Evolutionary conservation across 768 basidiomycete species (phyloP).

Genomic region (Lentinula raphanica): DNA sequence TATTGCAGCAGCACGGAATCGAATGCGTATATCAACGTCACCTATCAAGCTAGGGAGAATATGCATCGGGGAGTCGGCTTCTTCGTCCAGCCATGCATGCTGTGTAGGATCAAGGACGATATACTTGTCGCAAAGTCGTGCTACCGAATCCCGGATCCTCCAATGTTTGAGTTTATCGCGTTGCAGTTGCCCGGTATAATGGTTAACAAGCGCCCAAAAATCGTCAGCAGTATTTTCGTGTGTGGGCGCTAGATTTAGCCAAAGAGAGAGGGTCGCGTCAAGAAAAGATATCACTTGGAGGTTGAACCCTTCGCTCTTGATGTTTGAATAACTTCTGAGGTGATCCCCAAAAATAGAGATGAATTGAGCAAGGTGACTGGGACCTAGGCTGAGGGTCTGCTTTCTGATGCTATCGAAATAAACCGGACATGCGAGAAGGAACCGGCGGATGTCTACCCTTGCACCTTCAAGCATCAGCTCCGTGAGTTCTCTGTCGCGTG

Average conservation of each 20-base stretch:
- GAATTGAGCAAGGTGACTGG: slow-evolving; percentile 46
- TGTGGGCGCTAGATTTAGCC: slow-evolving; percentile 31
- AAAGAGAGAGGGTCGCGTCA: slow-evolving; percentile 57
- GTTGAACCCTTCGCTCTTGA: slow-evolving; percentile 47
- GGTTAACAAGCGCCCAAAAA: slow-evolving; percentile 45
- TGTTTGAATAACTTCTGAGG: slow-evolving; percentile 48
- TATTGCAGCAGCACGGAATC: slow-evolving; percentile 67
- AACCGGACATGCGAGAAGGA: slow-evolving; percentile 53
- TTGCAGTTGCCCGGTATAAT: slow-evolving; percentile 43
- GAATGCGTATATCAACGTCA: slow-evolving; percentile 81
- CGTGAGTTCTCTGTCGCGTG: slow-evolving; percentile 57
- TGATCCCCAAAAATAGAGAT: slow-evolving; percentile 50
- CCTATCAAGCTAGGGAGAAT: slow-evolving; percentile 48
- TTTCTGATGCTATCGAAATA: slow-evolving; percentile 52
- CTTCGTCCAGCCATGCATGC: slow-evolving; percentile 38
- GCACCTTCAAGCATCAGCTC: slow-evolving; percentile 46
- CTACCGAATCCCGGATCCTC: slow-evolving; percentile 59
- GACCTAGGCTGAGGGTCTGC: slow-evolving; percentile 48
- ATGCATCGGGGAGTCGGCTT: slow-evolving; percentile 30
- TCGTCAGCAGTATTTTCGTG: slow-evolving; percentile 35
- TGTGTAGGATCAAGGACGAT: slow-evolving; percentile 53
- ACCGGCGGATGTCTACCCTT: slow-evolving; percentile 39
- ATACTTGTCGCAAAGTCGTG: slow-evolving; percentile 63
- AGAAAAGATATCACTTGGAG: slow-evolving; percentile 57
- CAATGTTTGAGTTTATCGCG: slow-evolving; percentile 49